These are phyloP conservation scores for Carex sylvatica DNA, from an alignment of 202 grass and related monocot genomes.

Conservation along the genomic window DNA sequence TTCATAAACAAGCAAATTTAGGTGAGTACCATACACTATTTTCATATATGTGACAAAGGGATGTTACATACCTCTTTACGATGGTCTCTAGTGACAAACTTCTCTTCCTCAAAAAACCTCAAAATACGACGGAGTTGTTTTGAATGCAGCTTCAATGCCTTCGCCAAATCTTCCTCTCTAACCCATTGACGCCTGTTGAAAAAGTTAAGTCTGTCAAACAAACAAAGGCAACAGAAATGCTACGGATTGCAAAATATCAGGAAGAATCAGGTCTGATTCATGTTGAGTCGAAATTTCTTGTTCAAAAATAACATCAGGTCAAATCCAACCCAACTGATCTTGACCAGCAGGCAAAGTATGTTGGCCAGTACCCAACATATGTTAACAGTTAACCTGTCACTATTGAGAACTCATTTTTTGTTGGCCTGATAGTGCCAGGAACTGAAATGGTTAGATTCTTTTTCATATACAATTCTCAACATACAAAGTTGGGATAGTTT, in stretches of 20 bases:
- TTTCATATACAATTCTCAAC: background rate
- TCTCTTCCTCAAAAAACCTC: constrained; percentile 97
- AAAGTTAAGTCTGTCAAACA: constrained; percentile 19
- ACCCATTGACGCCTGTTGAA: constrained; percentile 82
- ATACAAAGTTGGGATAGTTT: background rate
- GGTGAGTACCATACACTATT: background rate
- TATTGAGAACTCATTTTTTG: background rate
- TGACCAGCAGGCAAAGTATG: background rate
- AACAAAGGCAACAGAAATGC: constrained; percentile 28
- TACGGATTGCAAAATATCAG: background rate
- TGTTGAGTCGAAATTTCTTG: background rate
- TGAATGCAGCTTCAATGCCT: constrained; percentile 78
- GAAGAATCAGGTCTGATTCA: background rate
- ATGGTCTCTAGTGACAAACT: constrained; percentile 85
- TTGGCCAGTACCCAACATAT: background rate
- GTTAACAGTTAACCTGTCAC: background rate
- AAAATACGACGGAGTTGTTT: constrained; percentile 84
- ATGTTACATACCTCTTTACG: constrained; percentile 73
- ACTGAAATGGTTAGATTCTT: background rate
- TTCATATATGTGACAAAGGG: background rate
- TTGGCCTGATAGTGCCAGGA: background rate
- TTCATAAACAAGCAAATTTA: background rate
- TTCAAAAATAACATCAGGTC: background rate
- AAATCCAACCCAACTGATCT: background rate
- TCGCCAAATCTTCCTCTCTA: constrained; percentile 91